Evolutionary conservation across 2,329 filamentous ascomycete species (phyloP), one percentile per base, ranked within the genome.

Genomic region (Fusarium metavorans): DNA sequence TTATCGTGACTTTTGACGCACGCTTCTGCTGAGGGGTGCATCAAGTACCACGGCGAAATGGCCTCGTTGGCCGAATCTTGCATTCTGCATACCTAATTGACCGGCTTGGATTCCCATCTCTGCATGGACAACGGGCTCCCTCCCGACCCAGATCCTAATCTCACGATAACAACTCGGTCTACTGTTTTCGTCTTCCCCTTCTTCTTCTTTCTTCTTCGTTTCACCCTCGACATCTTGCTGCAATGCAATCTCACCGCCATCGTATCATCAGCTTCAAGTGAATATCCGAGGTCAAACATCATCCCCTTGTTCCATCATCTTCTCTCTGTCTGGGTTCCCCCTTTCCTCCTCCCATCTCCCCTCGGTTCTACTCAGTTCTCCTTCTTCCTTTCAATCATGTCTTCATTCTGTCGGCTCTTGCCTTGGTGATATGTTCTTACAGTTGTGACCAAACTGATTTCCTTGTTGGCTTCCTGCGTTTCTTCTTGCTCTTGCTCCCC

Each of bases 101-200:
- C 48, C 48, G 63, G 68, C 14, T 56, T 56, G 10, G 48, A 32
- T 37, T 56, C 13, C 45, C 43, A 67, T 74, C 41, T 41, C 43
- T 54, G 52, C 37, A 27, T 45, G 41, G 50, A 60, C 35, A 43
- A 27, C 66, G 48, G 74, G 76, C 66, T 78, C 63, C 76, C 76
- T 75, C 71, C 64, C 63, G 66, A 73, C 48, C 62, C 14, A 60
- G 45, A 56, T 56, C 30, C 62, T 60, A 56, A 59, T 68, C 59
- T 61, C 63, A 76, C 76, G 76, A 78, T 78, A 78, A 78, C 76
- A 73, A 75, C 39, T 76, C 76, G 76, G 69, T 68, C 54, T 65
- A n/a, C 37, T 43, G 63, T 70, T 72, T 64, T 71, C 62, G 71
- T 71, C 52, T 57, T 32, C 25, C 58, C 35, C 61, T 56, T 65